Percentiles rank a stretch among this genome's conserved stretches.
Evolutionary conservation across 148 eudicot species (phyloP).

Genomic region (Rhododendron griersonianum): DNA sequence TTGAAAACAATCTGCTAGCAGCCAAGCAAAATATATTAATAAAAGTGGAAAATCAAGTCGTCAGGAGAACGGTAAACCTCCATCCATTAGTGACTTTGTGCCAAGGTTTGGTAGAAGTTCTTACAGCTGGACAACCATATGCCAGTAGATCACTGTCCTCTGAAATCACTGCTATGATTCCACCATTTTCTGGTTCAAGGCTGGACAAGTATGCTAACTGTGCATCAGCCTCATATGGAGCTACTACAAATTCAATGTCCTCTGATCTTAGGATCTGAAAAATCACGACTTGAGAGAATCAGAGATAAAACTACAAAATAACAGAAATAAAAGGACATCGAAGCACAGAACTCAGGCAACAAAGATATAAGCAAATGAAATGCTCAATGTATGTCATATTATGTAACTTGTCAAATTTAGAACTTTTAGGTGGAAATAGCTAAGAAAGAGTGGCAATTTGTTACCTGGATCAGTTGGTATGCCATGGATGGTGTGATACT

Average conservation of each 20-base stretch:
- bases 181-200: constrained; percentile 54
- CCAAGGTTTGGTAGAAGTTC: constrained; percentile 19
- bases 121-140: constrained; percentile 84
- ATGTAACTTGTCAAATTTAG: background rate
- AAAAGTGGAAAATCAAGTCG: background rate
- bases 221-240: constrained; percentile 95
- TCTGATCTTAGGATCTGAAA: constrained; percentile 58
- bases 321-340: background rate
- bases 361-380: background rate
- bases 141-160: constrained; percentile 86
- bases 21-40: background rate
- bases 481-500: constrained; percentile 74
- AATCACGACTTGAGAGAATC: background rate
- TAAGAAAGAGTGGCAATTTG: background rate
- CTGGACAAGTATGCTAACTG: constrained; percentile 69
- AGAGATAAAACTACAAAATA: background rate
- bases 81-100: background rate
- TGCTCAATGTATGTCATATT: background rate
- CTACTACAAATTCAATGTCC: constrained; percentile 68
- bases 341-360: background rate
- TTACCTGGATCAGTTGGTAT: constrained; percentile 72
- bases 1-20: constrained; percentile 59
- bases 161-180: constrained; percentile 64
- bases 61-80: constrained; percentile 4
- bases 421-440: background rate